Percentiles rank a stretch among this genome's conserved stretches.
phyloP scores from a whole-genome alignment of 495 filamentous ascomycete genomes.

The Durotheca rogersii region DNA sequence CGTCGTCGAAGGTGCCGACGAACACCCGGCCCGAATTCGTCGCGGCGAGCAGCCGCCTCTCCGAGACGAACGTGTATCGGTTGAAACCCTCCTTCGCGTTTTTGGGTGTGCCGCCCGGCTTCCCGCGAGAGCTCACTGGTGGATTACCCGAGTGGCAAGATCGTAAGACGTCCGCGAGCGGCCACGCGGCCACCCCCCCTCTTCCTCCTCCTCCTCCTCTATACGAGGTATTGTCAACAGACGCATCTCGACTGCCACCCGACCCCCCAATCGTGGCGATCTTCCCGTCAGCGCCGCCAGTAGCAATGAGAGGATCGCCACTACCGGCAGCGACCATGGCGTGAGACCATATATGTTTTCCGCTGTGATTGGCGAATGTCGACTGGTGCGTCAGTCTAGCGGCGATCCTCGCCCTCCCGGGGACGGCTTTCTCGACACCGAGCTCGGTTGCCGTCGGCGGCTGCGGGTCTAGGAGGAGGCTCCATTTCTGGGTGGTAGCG shows the following conservation, averaged over 20 bases:
- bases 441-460: slow-evolving; percentile 3
- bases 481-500: slow-evolving; percentile 69
- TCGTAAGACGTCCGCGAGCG: slow-evolving; percentile 20
- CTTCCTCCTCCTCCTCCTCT: slow-evolving; percentile 8
- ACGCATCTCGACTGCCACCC: background rate
- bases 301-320: slow-evolving; percentile 55
- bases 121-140: background rate
- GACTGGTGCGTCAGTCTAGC: slow-evolving; percentile 51
- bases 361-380: slow-evolving; percentile 64
- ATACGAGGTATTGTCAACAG: slow-evolving; percentile 1
- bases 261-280: slow-evolving; percentile 42
- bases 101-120: slow-evolving; percentile 21
- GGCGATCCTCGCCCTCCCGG: slow-evolving; percentile 4
- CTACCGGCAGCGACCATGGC: slow-evolving; percentile 43
- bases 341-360: slow-evolving; percentile 90
- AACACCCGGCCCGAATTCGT: slow-evolving; percentile 63
- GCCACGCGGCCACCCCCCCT: slow-evolving; percentile 11
- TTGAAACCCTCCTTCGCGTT: slow-evolving; percentile 54
- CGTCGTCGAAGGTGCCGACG: slow-evolving; percentile 42
- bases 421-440: slow-evolving; percentile 3
- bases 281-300: slow-evolving; percentile 83
- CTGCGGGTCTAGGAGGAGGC: slow-evolving; percentile 43
- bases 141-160: slow-evolving; percentile 3
- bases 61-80: slow-evolving; percentile 64
- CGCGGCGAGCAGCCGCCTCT: slow-evolving; percentile 57